Evolutionary conservation across 192 early-diverging fungal species (phyloP), one percentile per base, ranked within the genome.

Genomic region (Backusella mclennaniae): DNA sequence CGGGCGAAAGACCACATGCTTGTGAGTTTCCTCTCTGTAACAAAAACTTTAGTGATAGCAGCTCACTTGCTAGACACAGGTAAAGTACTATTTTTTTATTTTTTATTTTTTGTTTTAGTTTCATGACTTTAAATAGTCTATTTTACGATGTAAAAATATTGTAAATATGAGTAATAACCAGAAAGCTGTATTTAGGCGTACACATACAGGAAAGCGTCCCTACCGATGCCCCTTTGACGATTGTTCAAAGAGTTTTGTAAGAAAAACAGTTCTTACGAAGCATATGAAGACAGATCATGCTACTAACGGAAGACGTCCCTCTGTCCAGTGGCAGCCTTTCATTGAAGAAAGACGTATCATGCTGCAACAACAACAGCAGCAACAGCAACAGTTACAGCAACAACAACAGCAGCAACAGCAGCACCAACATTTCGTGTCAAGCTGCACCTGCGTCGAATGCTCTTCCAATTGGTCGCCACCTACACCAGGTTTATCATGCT

Each of bases 21-120:
- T 93, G 92, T 77, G 85, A 89, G 75, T 84, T 89, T 69, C 84
- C 86, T 35, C 87, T 87, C 38, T 95, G 94, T 82, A 87, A 88
- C 33, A 94, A 93, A 79, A 81, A 82, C 14, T 95, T 95, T 82
- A 92, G 90, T 73, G 92, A 93, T 80, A 91, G 91, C 72, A 92
- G 90, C 53, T 91, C 91, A 35, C 81, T 94, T 70, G 90, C 91
- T 0, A 85, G 93, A 46, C 93, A 94, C 59, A 87, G 92, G 69
- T 89, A 88, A 79, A 26, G 41, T 49, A 21, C n/a, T 52, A 46
- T 3, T 17, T 49, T n/a, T 49, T 7, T 21, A 0, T 14, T 44
- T 14, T 44, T 7, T 21, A 0, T 14, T 44, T 14, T 44, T 14
- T 44, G 12, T 49, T 44, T 44, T 15, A 19, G 46, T n/a, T 49